Conservation (phyloP, 2,329 filamentous ascomycete species). For the Clarireedia monteithiana region DNA sequence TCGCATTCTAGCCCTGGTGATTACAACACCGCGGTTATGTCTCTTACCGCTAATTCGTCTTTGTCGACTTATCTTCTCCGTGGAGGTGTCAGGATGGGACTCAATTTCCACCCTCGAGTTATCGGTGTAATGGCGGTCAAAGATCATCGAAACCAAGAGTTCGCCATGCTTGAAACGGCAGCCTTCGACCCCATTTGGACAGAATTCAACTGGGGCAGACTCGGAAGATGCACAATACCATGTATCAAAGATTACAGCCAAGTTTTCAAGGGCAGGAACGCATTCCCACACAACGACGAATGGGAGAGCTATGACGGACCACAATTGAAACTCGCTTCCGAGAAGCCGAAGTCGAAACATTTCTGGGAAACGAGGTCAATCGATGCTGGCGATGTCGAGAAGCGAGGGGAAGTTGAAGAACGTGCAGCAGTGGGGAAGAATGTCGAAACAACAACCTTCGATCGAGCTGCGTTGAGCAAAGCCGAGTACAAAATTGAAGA, state of each 20-base stretch:
- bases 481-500: constrained; percentile 39
- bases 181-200: constrained; percentile 51
- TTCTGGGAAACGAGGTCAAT: constrained; percentile 22
- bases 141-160: constrained; percentile 43
- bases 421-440: constrained; percentile 1
- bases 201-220: constrained; percentile 45
- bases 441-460: constrained; percentile 12
- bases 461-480: constrained; percentile 26
- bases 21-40: constrained; percentile 51
- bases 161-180: constrained; percentile 49
- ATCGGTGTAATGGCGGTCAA: constrained; percentile 50
- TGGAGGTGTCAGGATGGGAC: constrained; percentile 48
- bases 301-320: constrained; percentile 45
- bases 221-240: constrained; percentile 45
- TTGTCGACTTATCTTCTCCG: constrained; percentile 46
- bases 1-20: constrained; percentile 44
- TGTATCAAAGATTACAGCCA: constrained; percentile 45
- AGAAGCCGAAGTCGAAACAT: constrained; percentile 17
- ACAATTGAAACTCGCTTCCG: constrained; percentile 28
- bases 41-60: constrained; percentile 45
- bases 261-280: constrained; percentile 42
- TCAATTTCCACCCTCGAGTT: constrained; percentile 49
- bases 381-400: constrained; percentile 11
- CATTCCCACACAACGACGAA: constrained; percentile 38
- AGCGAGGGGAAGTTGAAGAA: constrained; percentile 14